phyloP scores from a whole-genome alignment of 805 yeast genomes.

The Candida sakaeoensis region DNA sequence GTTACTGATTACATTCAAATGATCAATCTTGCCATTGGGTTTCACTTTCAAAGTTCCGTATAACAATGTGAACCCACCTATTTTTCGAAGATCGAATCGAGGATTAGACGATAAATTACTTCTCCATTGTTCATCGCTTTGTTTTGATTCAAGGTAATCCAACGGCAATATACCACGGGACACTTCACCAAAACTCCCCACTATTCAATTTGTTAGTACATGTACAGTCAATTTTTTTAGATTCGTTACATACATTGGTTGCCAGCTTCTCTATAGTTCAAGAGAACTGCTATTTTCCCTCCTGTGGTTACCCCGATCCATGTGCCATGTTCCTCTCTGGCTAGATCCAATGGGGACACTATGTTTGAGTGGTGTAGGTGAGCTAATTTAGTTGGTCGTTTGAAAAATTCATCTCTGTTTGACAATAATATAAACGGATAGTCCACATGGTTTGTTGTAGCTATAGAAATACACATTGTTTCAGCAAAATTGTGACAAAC shows the following conservation, averaged over 20 bases:
- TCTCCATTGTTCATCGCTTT: slow-evolving; percentile 45
- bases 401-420: slow-evolving; percentile 83
- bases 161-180: slow-evolving; percentile 54
- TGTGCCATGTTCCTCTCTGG: slow-evolving; percentile 74
- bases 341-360: slow-evolving; percentile 72
- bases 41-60: slow-evolving; percentile 46
- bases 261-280: slow-evolving; percentile 62
- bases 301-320: slow-evolving; percentile 75
- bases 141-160: slow-evolving; percentile 36
- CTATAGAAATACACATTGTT: slow-evolving; percentile 74
- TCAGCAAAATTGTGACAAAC: neutral
- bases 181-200: slow-evolving; percentile 28
- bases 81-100: slow-evolving; percentile 19
- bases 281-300: slow-evolving; percentile 67
- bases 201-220: neutral
- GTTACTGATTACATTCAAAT: slow-evolving; percentile 47
- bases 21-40: slow-evolving; percentile 21
- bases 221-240: neutral
- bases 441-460: slow-evolving; percentile 65
- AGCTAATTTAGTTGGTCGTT: slow-evolving; percentile 67
- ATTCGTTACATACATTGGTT: slow-evolving; percentile 14
- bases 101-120: slow-evolving; percentile 18
- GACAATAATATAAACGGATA: slow-evolving; percentile 75
- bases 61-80: slow-evolving; percentile 64
- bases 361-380: slow-evolving; percentile 25